Base-by-base conservation (phyloP, 768 basidiomycete genomes). In the Auricularia heimuer region DNA sequence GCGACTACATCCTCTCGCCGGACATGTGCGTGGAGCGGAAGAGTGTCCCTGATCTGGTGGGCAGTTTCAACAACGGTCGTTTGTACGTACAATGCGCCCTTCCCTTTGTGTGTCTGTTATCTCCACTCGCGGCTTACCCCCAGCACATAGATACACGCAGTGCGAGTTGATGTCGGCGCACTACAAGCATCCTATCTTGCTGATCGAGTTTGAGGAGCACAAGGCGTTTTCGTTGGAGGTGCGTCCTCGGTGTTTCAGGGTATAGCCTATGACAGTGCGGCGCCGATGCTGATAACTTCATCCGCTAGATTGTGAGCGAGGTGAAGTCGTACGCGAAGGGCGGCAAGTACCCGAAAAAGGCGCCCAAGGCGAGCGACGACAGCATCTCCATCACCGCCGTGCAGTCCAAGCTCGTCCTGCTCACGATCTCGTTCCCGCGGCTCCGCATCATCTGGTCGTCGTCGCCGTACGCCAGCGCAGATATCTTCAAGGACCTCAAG, bases 171-270 rank as follows among this genome's bases (percentile, higher is more conserved):
- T 99, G 96, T 94, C 91, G 0, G 88, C 88, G 16, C 90, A 98
- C 73, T 98, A 99, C 78, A 97, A 94, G 75, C 86, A 89, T 21
- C 95, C 96, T 0, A 81, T 99, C 63, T 79, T 99, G 16, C 79
- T 98, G 10, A 97, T 98, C 70, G 95, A 99, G 73, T 98, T 98
- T 67, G 96, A 98, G 72, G 94, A 98, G 77, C 90, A 97, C 74
- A 98, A 96, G 70, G 87, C 92, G 0, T 97, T 98, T 74, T 89
- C 90, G 0, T 81, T 98, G 11, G 90, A 94, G 76, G 94, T 91
- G 66, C 63, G 39, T 14, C 39, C 12, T 42, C 8, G 80, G 72
- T 14, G 21, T 18, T n/a, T 62, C n/a, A 56, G 29, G 29, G 29
- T 29, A 29, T 29, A 29, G 29, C 29, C 37, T 10, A 51, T 12